A percentile compares a stretch with the other conserved stretches of the same genome.
phyloP scores from a whole-genome alignment of 2,329 filamentous ascomycete genomes.

The Colletotrichum ledebouriae region DNA sequence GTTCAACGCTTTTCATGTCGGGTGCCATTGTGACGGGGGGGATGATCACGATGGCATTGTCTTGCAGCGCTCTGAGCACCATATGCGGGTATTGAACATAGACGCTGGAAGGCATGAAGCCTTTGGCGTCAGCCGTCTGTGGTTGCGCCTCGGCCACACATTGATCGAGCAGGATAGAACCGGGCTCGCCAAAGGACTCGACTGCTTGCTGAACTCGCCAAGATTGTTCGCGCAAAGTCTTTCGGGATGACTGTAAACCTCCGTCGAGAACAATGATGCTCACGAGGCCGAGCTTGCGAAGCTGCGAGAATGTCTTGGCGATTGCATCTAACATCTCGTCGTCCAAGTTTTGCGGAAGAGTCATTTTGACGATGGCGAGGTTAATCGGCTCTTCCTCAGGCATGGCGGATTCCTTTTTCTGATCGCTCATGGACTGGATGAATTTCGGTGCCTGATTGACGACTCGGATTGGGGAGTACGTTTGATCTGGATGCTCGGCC shows the following conservation, averaged over 20 bases:
- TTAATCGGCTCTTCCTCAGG: slow-evolving; percentile 59
- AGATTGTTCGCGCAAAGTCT: slow-evolving; percentile 71
- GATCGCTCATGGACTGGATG: slow-evolving; percentile 53
- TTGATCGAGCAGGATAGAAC: slow-evolving; percentile 71
- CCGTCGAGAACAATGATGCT: slow-evolving; percentile 89
- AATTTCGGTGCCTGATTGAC: slow-evolving; percentile 53
- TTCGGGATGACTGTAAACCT: slow-evolving; percentile 56
- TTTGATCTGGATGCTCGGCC: slow-evolving; percentile 23
- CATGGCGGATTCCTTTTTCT: slow-evolving; percentile 11
- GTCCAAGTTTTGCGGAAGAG: slow-evolving; percentile 78
- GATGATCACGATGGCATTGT: slow-evolving; percentile 55
- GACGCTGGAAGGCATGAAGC: slow-evolving; percentile 41
- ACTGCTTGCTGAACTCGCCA: slow-evolving; percentile 82
- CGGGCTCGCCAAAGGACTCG: slow-evolving; percentile 75
- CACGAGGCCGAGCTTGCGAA: slow-evolving; percentile 83
- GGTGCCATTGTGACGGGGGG: slow-evolving; percentile 58
- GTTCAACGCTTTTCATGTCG: slow-evolving; percentile 54
- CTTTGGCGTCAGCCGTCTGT: slow-evolving; percentile 17
- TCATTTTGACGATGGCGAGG: slow-evolving; percentile 88
- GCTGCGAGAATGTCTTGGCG: slow-evolving; percentile 85
- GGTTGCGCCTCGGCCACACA: slow-evolving; percentile 25
- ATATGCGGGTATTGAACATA: slow-evolving; percentile 43
- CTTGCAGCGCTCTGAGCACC: slow-evolving; percentile 50
- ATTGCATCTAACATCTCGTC: slow-evolving; percentile 79
- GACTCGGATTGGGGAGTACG: slow-evolving; percentile 47